A percentile compares a stretch with the other conserved stretches of the same genome.
phyloP scores from a whole-genome alignment of 495 filamentous ascomycete genomes.

The Talaromyces stipitatus region DNA sequence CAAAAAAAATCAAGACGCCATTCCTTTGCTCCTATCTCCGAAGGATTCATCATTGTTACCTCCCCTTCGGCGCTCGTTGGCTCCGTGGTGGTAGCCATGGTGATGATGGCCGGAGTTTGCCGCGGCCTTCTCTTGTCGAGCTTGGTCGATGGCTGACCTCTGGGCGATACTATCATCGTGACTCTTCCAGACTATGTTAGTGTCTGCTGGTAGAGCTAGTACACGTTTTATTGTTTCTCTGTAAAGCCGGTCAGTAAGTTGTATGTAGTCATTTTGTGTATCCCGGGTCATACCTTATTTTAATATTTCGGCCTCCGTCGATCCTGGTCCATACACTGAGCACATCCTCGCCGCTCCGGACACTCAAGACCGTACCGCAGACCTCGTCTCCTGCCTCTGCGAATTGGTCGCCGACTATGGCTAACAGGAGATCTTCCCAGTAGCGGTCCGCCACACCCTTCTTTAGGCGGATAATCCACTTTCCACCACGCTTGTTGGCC shows the following conservation, averaged over 20 bases:
- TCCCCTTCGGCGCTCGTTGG: conserved; percentile 36
- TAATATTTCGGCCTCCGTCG: conserved; percentile 86
- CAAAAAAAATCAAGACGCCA: conserved; percentile 22
- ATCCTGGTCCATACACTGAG: conserved; percentile 95
- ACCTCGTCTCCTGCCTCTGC: conserved; percentile 89
- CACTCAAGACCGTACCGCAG: conserved; percentile 88
- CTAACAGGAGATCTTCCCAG: conserved; percentile 92
- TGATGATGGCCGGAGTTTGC: conserved; percentile 38
- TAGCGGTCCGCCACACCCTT: conserved; percentile 96
- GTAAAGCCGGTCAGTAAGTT: conserved; percentile 8
- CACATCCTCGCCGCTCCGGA: conserved; percentile 92
- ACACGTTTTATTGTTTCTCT: conserved; percentile 92
- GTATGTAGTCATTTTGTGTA: background rate
- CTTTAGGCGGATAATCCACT: conserved; percentile 93
- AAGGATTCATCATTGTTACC: conserved; percentile 37
- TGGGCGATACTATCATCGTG: conserved; percentile 80
- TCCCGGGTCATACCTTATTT: conserved; percentile 69
- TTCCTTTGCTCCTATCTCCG: conserved; percentile 36
- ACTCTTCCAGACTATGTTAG: conserved; percentile 88
- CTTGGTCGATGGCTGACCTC: conserved; percentile 72
- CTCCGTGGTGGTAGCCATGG: conserved; percentile 21
- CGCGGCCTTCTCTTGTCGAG: conserved; percentile 65
- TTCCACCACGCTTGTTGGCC: conserved; percentile 90
- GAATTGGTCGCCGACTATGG: conserved; percentile 92
- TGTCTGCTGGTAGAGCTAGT: conserved; percentile 76